A percentile compares a stretch with the other conserved stretches of the same genome.
These are phyloP conservation scores for Fusarium stilboides DNA, from an alignment of 2,329 filamentous ascomycete species.

Conservation along the genomic window DNA sequence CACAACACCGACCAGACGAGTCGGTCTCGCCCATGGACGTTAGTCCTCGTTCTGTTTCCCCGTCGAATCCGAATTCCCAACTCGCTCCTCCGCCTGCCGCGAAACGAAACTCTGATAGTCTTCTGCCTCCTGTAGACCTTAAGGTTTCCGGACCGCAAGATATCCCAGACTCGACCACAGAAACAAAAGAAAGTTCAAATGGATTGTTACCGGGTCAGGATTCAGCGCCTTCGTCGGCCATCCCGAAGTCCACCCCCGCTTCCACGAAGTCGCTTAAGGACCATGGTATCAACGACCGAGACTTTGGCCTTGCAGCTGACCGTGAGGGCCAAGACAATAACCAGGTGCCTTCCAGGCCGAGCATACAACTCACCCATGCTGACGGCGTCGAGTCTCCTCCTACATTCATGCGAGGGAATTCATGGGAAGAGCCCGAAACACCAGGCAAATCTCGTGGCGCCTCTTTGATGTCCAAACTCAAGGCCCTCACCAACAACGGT, in stretches of 20 bases:
- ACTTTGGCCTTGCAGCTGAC: constrained; percentile 33
- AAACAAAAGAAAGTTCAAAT: constrained; percentile 30
- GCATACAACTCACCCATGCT: constrained; percentile 81
- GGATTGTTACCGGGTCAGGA: constrained; percentile 14
- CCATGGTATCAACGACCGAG: constrained; percentile 41
- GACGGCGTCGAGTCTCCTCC: constrained; percentile 65
- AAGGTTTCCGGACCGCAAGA: constrained; percentile 23
- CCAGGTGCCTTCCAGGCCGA: constrained; percentile 60
- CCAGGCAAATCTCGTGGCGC: constrained; percentile 71
- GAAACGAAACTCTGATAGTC: constrained; percentile 40
- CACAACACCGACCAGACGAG: constrained; percentile 42
- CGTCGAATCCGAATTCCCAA: constrained; percentile 40
- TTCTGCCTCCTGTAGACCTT: constrained; percentile 42
- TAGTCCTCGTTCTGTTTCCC: constrained; percentile 41
- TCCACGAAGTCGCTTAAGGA: constrained; percentile 46
- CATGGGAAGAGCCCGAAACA: constrained; percentile 76
- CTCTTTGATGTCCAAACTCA: constrained; percentile 84
- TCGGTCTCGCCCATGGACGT: constrained; percentile 42
- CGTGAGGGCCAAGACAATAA: constrained; percentile 34
- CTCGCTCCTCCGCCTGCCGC: constrained; percentile 26
- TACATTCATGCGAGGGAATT: constrained; percentile 73
- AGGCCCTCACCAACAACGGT: constrained; percentile 75
- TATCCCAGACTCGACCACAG: constrained; percentile 19
- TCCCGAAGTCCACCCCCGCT: constrained; percentile 42
- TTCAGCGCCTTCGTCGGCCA: constrained; percentile 33